Evolutionary conservation across 768 basidiomycete species (phyloP).

Genomic region (Hebeloma cylindrosporum): DNA sequence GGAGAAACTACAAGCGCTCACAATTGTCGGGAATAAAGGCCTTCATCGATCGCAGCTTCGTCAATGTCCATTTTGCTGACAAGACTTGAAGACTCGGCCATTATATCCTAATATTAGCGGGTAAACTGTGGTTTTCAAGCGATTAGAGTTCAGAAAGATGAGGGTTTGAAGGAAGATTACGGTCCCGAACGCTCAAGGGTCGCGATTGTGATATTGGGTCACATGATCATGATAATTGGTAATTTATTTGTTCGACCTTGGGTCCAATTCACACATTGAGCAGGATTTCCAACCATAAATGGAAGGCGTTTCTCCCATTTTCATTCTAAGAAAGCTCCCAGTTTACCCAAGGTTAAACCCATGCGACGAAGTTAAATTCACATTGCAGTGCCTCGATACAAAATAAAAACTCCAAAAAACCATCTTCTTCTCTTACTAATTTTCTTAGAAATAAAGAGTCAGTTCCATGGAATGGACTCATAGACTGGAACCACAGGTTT

Average conservation of each 20-base stretch:
- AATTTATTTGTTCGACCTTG: too few relatives aligned
- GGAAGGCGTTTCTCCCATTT: too few relatives aligned
- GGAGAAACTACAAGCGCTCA: constrained; percentile 41
- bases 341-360: too few relatives aligned
- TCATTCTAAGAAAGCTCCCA: too few relatives aligned
- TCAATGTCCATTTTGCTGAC: constrained; percentile 77
- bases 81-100: constrained; percentile 40
- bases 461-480: too few relatives aligned
- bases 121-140: constrained; percentile 12
- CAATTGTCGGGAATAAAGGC: constrained; percentile 92
- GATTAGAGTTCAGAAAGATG: constrained; percentile 8
- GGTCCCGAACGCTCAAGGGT: constrained; percentile 10
- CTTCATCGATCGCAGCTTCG: constrained; percentile 88
- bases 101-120: constrained; percentile 17
- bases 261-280: neutral
- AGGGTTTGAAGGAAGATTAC: neutral
- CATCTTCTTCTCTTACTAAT: too few relatives aligned
- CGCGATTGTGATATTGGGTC: constrained; percentile 22
- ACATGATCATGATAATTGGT: constrained; percentile 22
- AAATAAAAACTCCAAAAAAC: too few relatives aligned
- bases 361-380: too few relatives aligned
- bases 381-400: too few relatives aligned
- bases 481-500: too few relatives aligned
- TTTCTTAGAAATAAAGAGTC: too few relatives aligned
- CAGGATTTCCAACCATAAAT: neutral